phyloP scores from a whole-genome alignment of 129 eudicot species.

The Pseudognaphalium luteoalbum region DNA sequence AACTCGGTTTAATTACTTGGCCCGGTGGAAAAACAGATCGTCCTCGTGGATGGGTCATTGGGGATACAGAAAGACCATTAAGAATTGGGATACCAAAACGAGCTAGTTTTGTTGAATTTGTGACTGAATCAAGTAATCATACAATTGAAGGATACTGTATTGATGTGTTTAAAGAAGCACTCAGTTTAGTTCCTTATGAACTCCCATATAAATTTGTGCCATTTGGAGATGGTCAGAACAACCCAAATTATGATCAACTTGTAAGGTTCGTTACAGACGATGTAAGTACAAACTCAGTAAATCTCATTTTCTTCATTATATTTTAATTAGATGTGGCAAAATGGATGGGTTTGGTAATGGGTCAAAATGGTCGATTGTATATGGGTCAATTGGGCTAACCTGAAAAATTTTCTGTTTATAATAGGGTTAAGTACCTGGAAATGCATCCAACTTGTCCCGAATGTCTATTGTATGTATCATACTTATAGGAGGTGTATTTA shows the following conservation, averaged over 20 bases:
- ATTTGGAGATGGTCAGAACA: slow-evolving; percentile 56
- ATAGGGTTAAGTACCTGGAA: too few relatives aligned
- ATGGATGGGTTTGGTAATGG: background rate
- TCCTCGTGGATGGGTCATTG: slow-evolving; percentile 82
- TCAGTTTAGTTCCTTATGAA: slow-evolving; percentile 51
- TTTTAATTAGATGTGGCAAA: background rate
- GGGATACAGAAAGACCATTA: slow-evolving; percentile 49
- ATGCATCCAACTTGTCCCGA: too few relatives aligned
- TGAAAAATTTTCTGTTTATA: background rate
- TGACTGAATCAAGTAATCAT: slow-evolving; percentile 44
- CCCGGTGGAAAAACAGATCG: slow-evolving; percentile 57
- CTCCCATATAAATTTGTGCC: slow-evolving; percentile 50
- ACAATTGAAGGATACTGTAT: slow-evolving; percentile 60
- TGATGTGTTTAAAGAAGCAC: slow-evolving; percentile 59
- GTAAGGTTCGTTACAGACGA: slow-evolving; percentile 42
- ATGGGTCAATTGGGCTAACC: background rate
- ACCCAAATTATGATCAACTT: slow-evolving; percentile 57
- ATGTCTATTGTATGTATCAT: too few relatives aligned
- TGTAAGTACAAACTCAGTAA: slow-evolving; percentile 39
- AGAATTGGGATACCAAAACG: slow-evolving; percentile 64
- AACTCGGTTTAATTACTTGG: slow-evolving; percentile 53
- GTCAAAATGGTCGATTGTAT: background rate
- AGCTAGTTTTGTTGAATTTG: slow-evolving; percentile 56
- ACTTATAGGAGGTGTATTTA: too few relatives aligned
- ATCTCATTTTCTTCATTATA: background rate